Evolutionary conservation across 2,329 filamentous ascomycete genomes (phyloP).

Genomic region (Paecilomyces niveus): DNA sequence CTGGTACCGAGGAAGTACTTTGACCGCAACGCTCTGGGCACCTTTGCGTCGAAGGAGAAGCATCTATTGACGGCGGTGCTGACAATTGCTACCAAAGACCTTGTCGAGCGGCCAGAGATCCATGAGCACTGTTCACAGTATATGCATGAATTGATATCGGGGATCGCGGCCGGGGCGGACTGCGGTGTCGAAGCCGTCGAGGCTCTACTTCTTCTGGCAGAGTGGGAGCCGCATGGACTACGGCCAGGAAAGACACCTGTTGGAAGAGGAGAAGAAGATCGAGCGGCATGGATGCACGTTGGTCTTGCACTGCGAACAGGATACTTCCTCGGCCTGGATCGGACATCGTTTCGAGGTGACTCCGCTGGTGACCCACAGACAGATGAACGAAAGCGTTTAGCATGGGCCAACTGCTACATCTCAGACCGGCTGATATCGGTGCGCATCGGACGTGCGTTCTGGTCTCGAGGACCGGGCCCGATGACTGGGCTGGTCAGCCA

Average conservation of each 20-base stretch:
- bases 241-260: constrained; percentile 55
- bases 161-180: constrained; percentile 59
- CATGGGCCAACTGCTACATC: constrained; percentile 64
- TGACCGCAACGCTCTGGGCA: constrained; percentile 45
- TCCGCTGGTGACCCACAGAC: constrained; percentile 52
- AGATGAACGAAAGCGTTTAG: constrained; percentile 57
- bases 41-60: constrained; percentile 54
- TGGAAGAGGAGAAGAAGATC: constrained; percentile 65
- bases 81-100: constrained; percentile 64
- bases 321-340: constrained; percentile 63
- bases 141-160: constrained; percentile 62
- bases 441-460: constrained; percentile 64
- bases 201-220: constrained; percentile 60
- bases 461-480: constrained; percentile 64
- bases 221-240: constrained; percentile 64
- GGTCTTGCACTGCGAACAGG: constrained; percentile 62
- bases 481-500: constrained; percentile 57
- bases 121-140: constrained; percentile 61
- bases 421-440: constrained; percentile 64
- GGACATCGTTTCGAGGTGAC: constrained; percentile 58
- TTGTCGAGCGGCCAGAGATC: constrained; percentile 56
- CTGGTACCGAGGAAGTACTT: constrained; percentile 57
- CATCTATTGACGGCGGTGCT: constrained; percentile 64
- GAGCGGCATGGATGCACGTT: constrained; percentile 71
- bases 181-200: constrained; percentile 66